Conservation (phyloP, 192 early-diverging fungal genomes). For the Podila horticola region DNA sequence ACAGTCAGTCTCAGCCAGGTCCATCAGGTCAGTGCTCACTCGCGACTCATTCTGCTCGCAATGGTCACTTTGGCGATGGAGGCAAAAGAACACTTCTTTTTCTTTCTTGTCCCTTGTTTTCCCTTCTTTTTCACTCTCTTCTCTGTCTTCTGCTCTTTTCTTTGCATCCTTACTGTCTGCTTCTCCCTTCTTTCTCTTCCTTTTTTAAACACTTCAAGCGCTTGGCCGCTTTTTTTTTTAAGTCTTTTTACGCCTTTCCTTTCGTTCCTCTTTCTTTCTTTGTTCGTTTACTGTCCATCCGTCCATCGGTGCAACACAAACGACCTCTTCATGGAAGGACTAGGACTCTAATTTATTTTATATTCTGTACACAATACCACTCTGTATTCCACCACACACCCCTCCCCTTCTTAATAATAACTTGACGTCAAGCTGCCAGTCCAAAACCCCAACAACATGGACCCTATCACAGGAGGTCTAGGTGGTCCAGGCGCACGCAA, state of each 20-base stretch:
- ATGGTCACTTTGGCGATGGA: too few species aligned
- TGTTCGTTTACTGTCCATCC: background rate
- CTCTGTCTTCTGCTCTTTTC: background rate
- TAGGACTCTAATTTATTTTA: background rate
- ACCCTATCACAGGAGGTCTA: background rate
- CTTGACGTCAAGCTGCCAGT: background rate
- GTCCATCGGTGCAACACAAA: background rate
- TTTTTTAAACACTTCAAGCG: background rate
- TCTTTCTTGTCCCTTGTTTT: background rate
- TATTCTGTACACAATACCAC: background rate
- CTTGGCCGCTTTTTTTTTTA: conserved; percentile 1
- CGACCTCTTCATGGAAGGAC: background rate
- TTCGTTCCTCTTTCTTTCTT: background rate
- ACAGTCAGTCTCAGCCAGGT: too few species aligned
- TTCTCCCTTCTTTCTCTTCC: background rate
- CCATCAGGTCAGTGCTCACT: too few species aligned
- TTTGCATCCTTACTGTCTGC: background rate
- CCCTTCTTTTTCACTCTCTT: background rate
- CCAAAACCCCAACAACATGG: background rate
- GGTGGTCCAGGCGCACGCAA: background rate
- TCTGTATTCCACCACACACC: background rate
- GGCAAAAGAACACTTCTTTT: background rate
- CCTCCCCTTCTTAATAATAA: too few species aligned
- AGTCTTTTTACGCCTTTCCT: background rate
- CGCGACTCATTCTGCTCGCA: too few species aligned